These are phyloP conservation scores for Lipomyces yamadae DNA, from an alignment of 805 yeast genomes.

Conservation along the genomic window DNA sequence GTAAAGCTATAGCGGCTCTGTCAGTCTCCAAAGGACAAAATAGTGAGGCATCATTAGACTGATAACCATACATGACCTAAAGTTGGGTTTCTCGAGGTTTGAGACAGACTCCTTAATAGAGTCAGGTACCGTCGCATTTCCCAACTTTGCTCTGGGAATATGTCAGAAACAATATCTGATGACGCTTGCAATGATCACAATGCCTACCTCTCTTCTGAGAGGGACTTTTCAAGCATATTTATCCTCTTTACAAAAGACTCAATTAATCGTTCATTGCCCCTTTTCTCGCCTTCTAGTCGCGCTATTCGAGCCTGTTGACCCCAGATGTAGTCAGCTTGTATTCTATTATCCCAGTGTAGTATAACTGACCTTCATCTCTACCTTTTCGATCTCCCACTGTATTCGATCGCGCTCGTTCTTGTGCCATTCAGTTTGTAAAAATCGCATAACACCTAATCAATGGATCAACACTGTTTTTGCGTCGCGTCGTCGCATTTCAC, in stretches of 20 bases:
- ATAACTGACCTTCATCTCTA: constrained; percentile 57
- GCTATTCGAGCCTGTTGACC: constrained; percentile 49
- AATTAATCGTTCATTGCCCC: constrained; percentile 44
- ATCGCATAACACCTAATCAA: constrained; percentile 60
- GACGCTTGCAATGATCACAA: neutral
- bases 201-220: constrained; percentile 34
- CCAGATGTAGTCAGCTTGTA: neutral
- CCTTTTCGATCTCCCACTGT: constrained; percentile 63
- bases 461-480: constrained; percentile 1
- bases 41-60: neutral
- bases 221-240: constrained; percentile 43
- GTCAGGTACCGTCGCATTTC: neutral
- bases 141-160: neutral
- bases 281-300: constrained; percentile 59
- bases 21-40: neutral
- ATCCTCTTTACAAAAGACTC: constrained; percentile 42
- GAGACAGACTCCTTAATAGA: neutral
- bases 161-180: neutral
- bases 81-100: neutral
- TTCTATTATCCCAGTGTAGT: neutral
- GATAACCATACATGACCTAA: neutral
- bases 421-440: constrained; percentile 65
- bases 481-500: constrained; percentile 1
- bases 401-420: constrained; percentile 63
- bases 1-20: neutral